These are phyloP conservation scores for Anisodus acutangulus DNA, from an alignment of 257 asterid species.

Conservation along the genomic window DNA sequence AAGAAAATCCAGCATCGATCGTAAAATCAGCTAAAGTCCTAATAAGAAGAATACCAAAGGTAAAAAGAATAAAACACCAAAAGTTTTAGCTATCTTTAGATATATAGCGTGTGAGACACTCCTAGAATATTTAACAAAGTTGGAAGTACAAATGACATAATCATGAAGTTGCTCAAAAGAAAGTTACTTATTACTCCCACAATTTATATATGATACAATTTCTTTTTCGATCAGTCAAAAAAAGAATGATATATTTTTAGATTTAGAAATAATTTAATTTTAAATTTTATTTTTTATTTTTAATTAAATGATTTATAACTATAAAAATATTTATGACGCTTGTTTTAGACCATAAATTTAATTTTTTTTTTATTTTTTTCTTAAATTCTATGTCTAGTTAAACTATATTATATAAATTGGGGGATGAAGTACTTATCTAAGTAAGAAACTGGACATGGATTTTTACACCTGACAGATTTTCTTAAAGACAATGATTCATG, in stretches of 20 bases:
- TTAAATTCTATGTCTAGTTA: too few relatives aligned
- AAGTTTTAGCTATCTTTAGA: constrained; percentile 7
- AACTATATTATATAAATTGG: too few relatives aligned
- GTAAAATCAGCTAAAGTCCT: constrained; percentile 27
- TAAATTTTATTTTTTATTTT: too few relatives aligned
- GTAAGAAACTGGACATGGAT: not conserved
- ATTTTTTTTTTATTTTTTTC: too few relatives aligned
- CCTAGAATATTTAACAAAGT: constrained; percentile 7
- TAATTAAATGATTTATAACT: too few relatives aligned
- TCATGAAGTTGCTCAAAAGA: not conserved
- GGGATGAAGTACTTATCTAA: too few relatives aligned
- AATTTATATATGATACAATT: too few relatives aligned
- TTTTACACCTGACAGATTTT: not conserved
- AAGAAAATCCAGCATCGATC: constrained; percentile 28
- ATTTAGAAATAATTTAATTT: too few relatives aligned
- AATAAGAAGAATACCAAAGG: not conserved
- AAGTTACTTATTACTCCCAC: not conserved
- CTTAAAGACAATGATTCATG: not conserved
- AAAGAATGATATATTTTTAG: too few relatives aligned
- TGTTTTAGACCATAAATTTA: too few relatives aligned
- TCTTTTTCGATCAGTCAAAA: too few relatives aligned
- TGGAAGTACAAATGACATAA: constrained; percentile 23
- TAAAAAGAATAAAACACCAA: not conserved
- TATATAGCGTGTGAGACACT: constrained; percentile 30
- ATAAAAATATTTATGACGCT: too few relatives aligned